Percentiles rank a stretch among this genome's conserved stretches.
Conservation (phyloP, 208 protist genomes). For the Leishmania martiniquensis region DNA sequence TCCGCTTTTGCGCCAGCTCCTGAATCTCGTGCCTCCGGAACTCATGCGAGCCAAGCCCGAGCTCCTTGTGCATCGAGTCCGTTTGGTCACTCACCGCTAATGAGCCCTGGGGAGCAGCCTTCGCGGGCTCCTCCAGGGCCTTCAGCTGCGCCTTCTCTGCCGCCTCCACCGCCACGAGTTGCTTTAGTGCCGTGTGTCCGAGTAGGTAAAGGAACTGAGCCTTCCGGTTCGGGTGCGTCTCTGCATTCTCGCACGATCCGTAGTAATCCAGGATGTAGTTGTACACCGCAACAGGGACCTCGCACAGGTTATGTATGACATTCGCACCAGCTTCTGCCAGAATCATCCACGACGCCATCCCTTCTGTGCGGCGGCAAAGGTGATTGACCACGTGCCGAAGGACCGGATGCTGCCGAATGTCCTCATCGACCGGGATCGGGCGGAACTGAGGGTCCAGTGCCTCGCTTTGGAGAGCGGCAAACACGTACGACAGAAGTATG, state of each 20-base stretch:
- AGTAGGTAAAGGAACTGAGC: constrained; percentile 82
- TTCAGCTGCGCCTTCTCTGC: constrained; percentile 79
- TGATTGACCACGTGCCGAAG: constrained; percentile 77
- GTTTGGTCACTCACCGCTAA: constrained; percentile 26
- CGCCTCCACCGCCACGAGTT: constrained; percentile 84
- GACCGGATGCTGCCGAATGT: constrained; percentile 55
- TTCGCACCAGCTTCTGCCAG: constrained; percentile 75
- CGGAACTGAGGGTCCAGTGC: constrained; percentile 69
- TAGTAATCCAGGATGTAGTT: constrained; percentile 82
- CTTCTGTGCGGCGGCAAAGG: constrained; percentile 77
- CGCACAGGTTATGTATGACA: constrained; percentile 77
- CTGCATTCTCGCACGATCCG: constrained; percentile 5
- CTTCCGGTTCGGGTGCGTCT: constrained; percentile 38
- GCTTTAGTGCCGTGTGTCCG: constrained; percentile 82
- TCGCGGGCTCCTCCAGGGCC: constrained; percentile 55
- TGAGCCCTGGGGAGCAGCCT: neutral
- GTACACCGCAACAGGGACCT: constrained; percentile 73
- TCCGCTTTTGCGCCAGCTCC: constrained; percentile 70
- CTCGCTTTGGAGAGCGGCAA: constrained; percentile 75
- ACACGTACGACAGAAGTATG: constrained; percentile 80
- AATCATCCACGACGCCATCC: constrained; percentile 79
- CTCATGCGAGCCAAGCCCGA: constrained; percentile 83
- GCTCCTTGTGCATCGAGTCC: constrained; percentile 88
- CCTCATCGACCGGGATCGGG: constrained; percentile 52
- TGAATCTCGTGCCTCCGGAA: constrained; percentile 85